phyloP scores from a whole-genome alignment of 2,329 filamentous ascomycete species.

The Sclerotinia nivalis region DNA sequence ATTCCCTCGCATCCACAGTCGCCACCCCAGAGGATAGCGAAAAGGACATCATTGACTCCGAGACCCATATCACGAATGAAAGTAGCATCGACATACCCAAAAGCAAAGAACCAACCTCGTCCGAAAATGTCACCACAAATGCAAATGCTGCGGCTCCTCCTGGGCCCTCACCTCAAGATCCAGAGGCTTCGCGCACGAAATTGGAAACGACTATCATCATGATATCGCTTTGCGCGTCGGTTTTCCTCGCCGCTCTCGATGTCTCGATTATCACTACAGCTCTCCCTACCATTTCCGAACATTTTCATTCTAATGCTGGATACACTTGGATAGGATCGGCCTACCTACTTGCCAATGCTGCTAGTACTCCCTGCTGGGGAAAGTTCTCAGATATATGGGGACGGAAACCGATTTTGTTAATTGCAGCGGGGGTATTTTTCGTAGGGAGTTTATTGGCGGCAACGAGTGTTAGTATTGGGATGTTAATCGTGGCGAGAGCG shows the following conservation, averaged over 20 bases:
- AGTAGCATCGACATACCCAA: not conserved
- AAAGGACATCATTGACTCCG: not conserved
- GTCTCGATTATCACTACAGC: slow-evolving; percentile 61
- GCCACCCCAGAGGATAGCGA: not conserved
- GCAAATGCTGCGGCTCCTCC: not conserved
- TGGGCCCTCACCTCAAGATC: slow-evolving; percentile 21
- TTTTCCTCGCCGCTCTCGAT: slow-evolving; percentile 42
- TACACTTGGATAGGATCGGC: slow-evolving; percentile 79
- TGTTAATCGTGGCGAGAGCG: slow-evolving; percentile 49
- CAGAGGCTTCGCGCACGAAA: slow-evolving; percentile 39
- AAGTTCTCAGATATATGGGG: slow-evolving; percentile 61
- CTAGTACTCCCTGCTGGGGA: slow-evolving; percentile 66
- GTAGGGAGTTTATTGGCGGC: slow-evolving; percentile 53
- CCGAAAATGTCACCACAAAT: not conserved
- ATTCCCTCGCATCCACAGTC: not conserved
- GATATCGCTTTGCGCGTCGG: slow-evolving; percentile 38
- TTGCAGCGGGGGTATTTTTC: slow-evolving; percentile 53
- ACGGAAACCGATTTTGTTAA: slow-evolving; percentile 54
- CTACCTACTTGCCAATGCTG: slow-evolving; percentile 69
- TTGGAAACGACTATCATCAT: slow-evolving; percentile 41
- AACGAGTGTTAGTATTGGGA: slow-evolving; percentile 47
- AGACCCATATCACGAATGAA: not conserved
- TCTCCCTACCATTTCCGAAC: slow-evolving; percentile 57
- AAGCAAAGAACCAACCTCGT: not conserved
- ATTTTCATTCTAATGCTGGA: slow-evolving; percentile 49